Evolutionary conservation across 331 rosid genomes (phyloP).

Genomic region (Acacia concinna): DNA sequence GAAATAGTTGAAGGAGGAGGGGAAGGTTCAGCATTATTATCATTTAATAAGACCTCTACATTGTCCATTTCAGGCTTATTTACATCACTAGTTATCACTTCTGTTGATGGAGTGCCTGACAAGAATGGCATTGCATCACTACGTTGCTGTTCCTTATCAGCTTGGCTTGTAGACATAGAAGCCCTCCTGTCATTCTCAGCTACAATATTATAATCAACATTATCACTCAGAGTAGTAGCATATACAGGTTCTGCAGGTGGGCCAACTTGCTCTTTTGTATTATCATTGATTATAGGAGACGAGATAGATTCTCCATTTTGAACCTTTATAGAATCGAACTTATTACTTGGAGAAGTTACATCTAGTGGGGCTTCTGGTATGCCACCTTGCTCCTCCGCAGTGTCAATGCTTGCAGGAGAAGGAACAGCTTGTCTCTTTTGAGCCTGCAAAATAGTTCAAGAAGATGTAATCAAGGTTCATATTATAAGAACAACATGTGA

Average conservation of each 20-base stretch:
- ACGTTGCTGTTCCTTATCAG: slow-evolving; percentile 41
- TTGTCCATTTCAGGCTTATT: slow-evolving; percentile 42
- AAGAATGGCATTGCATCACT: slow-evolving; percentile 35
- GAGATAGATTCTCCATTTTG: slow-evolving; percentile 40
- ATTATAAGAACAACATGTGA: background rate
- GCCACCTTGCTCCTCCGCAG: slow-evolving; percentile 45
- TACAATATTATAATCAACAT: slow-evolving; percentile 27
- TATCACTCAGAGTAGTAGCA: slow-evolving; percentile 43
- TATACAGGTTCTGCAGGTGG: slow-evolving; percentile 36
- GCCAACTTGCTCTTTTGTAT: slow-evolving; percentile 46
- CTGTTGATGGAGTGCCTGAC: slow-evolving; percentile 40
- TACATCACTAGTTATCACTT: slow-evolving; percentile 40
- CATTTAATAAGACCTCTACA: slow-evolving; percentile 38
- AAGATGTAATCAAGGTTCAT: slow-evolving; percentile 21
- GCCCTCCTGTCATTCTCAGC: slow-evolving; percentile 47
- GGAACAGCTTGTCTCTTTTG: slow-evolving; percentile 46
- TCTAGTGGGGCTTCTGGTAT: slow-evolving; percentile 35
- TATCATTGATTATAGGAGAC: slow-evolving; percentile 37
- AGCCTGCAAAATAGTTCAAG: slow-evolving; percentile 45
- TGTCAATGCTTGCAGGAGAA: slow-evolving; percentile 37
- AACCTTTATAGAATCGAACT: slow-evolving; percentile 27
- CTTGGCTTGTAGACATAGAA: slow-evolving; percentile 37
- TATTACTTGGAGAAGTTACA: slow-evolving; percentile 44
- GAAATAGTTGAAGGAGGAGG: slow-evolving; percentile 41
- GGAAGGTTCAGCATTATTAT: slow-evolving; percentile 44